These are phyloP conservation scores for Theobroma grandiflorum DNA, from an alignment of 441 rosid genomes.

Conservation along the genomic window DNA sequence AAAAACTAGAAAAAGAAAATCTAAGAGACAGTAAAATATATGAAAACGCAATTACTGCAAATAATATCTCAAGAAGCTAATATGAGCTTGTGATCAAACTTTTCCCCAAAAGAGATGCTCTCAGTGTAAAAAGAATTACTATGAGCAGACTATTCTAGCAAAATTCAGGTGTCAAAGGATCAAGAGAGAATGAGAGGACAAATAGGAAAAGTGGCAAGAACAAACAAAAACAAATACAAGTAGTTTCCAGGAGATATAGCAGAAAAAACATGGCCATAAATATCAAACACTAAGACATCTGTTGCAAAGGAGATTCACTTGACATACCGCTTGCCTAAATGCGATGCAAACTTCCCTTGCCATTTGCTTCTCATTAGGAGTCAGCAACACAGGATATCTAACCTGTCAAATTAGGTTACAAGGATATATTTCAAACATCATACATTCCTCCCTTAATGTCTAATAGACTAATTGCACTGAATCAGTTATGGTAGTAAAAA, in stretches of 20 bases:
- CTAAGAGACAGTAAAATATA: not conserved
- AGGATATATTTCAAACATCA: constrained; percentile 18
- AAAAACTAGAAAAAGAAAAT: not conserved
- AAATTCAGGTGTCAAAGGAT: constrained; percentile 9
- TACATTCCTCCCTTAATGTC: not conserved
- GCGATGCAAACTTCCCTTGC: constrained; percentile 99
- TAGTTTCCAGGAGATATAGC: constrained; percentile 7
- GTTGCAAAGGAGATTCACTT: not conserved
- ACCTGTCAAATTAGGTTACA: constrained; percentile 56
- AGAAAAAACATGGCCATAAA: not conserved
- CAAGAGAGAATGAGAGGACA: not conserved
- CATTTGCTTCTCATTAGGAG: constrained; percentile 99
- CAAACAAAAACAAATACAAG: not conserved
- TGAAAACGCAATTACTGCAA: not conserved
- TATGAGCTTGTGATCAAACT: not conserved
- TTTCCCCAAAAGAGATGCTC: not conserved
- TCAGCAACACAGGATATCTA: constrained; percentile 97
- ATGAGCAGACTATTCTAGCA: constrained; percentile 5
- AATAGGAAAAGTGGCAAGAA: not conserved
- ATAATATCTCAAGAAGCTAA: constrained; percentile 15
- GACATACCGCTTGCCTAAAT: constrained; percentile 92
- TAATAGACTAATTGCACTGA: not conserved
- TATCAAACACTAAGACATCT: not conserved
- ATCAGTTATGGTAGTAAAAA: constrained; percentile 3
- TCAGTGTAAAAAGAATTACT: not conserved